These are phyloP conservation scores for Lactarius pseudohatsudake DNA, from an alignment of 768 basidiomycete genomes.

Conservation along the genomic window DNA sequence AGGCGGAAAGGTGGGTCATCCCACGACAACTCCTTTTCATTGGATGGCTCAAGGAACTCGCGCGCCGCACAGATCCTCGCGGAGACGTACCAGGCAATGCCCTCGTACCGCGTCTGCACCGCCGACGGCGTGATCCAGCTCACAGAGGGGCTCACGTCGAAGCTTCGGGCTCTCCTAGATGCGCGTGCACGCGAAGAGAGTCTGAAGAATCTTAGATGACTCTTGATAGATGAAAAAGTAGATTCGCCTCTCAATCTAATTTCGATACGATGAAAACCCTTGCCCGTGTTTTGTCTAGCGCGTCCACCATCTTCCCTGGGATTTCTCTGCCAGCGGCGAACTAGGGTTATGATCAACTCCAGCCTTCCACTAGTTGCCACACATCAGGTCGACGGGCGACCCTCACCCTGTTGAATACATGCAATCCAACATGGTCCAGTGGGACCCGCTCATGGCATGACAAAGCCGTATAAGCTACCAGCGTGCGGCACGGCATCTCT, in stretches of 20 bases:
- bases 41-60: neutral
- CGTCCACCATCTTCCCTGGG: too few species aligned
- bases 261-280: neutral
- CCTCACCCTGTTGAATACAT: too few species aligned
- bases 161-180: slow-evolving; percentile 45
- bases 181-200: slow-evolving; percentile 37
- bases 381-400: neutral
- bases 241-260: neutral
- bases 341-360: neutral
- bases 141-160: slow-evolving; percentile 60
- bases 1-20: slow-evolving; percentile 54
- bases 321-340: too few species aligned
- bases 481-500: neutral
- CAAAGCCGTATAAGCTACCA: neutral
- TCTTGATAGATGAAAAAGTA: neutral
- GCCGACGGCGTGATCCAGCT: slow-evolving; percentile 67
- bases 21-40: neutral
- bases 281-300: neutral
- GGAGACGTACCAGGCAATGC: slow-evolving; percentile 82
- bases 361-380: neutral
- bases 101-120: slow-evolving; percentile 78
- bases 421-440: too few species aligned
- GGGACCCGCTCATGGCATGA: neutral
- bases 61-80: slow-evolving; percentile 49
- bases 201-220: neutral